Percentiles rank a stretch among this genome's conserved stretches.
Evolutionary conservation across 2,329 filamentous ascomycete species (phyloP).

Genomic region (Trichoderma breve): DNA sequence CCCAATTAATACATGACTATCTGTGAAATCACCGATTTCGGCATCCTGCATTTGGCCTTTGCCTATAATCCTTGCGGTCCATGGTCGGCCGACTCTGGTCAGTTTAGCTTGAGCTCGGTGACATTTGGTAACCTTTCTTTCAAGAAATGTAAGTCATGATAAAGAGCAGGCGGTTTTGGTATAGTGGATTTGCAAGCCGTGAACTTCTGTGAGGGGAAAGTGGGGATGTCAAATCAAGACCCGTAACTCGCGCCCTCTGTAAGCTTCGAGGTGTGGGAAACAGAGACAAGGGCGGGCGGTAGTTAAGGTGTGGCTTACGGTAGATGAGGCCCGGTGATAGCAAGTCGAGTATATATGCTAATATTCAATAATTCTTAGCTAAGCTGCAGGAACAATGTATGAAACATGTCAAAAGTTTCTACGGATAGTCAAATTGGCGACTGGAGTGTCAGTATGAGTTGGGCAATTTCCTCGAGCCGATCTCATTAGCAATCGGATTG

Average conservation of each 20-base stretch:
- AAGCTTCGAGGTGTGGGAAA: background rate
- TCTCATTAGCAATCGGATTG: background rate
- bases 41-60: background rate
- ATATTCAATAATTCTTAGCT: background rate
- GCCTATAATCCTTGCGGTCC: background rate
- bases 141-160: background rate
- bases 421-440: background rate
- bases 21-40: background rate
- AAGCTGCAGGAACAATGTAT: background rate
- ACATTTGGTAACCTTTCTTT: background rate
- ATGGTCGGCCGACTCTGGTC: background rate
- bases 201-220: background rate
- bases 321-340: background rate
- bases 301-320: background rate
- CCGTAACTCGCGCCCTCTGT: constrained; percentile 8
- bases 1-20: background rate
- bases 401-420: background rate
- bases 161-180: background rate
- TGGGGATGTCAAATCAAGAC: background rate
- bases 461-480: background rate
- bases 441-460: background rate
- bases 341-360: background rate
- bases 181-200: background rate
- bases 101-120: background rate
- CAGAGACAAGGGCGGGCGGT: background rate